These are phyloP conservation scores for Citrullus colocynthis DNA, from an alignment of 306 rosid genomes.

Conservation along the genomic window DNA sequence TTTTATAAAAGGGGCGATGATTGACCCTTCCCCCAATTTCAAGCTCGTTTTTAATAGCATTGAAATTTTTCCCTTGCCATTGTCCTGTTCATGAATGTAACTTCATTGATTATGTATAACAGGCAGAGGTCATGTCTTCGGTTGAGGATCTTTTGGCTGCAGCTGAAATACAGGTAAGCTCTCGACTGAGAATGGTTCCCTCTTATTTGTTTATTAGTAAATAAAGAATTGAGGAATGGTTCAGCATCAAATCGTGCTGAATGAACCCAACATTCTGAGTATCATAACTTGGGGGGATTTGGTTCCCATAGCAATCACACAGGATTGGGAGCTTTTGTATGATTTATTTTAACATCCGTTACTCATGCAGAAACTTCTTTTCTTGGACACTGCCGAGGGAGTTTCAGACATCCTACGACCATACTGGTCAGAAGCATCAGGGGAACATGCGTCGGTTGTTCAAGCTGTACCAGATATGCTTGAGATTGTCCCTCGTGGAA, in stretches of 20 bases:
- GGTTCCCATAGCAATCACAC: neutral
- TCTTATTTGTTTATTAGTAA: conserved; percentile 5
- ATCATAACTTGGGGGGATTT: neutral
- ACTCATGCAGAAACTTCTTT: conserved; percentile 61
- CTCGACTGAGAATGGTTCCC: conserved; percentile 4
- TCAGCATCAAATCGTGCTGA: neutral
- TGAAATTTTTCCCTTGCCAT: neutral
- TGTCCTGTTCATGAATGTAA: conserved; percentile 8
- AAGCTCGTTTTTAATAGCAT: neutral
- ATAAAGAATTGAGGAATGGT: neutral
- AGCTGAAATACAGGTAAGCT: conserved; percentile 67
- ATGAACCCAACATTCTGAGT: neutral
- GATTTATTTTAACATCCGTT: conserved; percentile 2
- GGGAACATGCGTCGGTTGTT: conserved; percentile 55
- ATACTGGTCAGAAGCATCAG: conserved; percentile 65
- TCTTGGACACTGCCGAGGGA: conserved; percentile 52
- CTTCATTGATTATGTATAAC: conserved; percentile 18
- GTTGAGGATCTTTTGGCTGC: conserved; percentile 65
- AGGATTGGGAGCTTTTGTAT: neutral
- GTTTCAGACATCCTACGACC: conserved; percentile 60
- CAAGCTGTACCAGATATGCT: conserved; percentile 80
- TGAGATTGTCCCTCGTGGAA: conserved; percentile 78
- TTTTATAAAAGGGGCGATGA: neutral
- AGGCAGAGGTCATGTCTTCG: conserved; percentile 92
- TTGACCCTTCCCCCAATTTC: neutral